phyloP scores from a whole-genome alignment of 345 rosid species.

The Rhizophora mangle region DNA sequence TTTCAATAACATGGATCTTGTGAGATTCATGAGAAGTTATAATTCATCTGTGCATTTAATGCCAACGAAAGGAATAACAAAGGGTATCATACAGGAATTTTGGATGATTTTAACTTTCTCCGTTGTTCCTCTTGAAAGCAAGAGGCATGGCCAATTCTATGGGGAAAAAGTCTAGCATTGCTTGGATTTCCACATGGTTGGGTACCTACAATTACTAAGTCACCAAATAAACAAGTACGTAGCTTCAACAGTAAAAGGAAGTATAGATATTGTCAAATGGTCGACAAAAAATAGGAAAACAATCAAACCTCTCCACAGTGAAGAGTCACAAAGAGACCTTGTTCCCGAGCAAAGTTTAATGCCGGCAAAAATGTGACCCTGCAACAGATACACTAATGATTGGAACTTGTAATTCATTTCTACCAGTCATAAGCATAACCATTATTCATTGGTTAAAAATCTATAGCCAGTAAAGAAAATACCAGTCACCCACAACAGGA shows the following conservation, averaged over 20 bases:
- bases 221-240: constrained; percentile 29
- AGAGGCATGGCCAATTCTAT: constrained; percentile 89
- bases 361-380: constrained; percentile 88
- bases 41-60: neutral
- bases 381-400: constrained; percentile 26
- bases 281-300: constrained; percentile 5
- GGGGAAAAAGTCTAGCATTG: constrained; percentile 87
- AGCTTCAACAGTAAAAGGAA: constrained; percentile 16
- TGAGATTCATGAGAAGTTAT: neutral
- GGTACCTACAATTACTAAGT: constrained; percentile 86
- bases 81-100: constrained; percentile 55
- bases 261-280: neutral
- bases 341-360: constrained; percentile 65
- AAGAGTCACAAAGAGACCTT: constrained; percentile 74
- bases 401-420: neutral
- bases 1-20: neutral
- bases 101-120: constrained; percentile 52
- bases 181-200: constrained; percentile 68
- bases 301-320: constrained; percentile 88
- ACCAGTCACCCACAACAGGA: constrained; percentile 86
- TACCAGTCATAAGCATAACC: neutral
- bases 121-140: constrained; percentile 61
- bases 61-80: neutral
- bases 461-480: constrained; percentile 7
- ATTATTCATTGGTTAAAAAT: neutral